Conservation (phyloP, 2,329 filamentous ascomycete species). For the Dothiorella sarmentorum region DNA sequence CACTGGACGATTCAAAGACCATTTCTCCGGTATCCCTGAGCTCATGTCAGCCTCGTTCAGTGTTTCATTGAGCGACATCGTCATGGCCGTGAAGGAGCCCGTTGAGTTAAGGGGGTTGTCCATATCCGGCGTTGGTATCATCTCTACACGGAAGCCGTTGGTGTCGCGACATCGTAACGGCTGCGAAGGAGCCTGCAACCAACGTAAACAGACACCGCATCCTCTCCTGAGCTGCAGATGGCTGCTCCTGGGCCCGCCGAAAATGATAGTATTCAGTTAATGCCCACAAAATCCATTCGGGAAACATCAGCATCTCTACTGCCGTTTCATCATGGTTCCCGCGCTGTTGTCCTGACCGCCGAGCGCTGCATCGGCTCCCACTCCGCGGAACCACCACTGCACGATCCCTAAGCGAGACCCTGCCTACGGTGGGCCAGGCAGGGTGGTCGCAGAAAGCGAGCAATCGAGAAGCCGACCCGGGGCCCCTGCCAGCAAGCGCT, state of each 20-base stretch:
- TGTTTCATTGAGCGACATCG: too few relatives aligned
- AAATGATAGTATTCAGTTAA: neutral
- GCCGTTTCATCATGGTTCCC: neutral
- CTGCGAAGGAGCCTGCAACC: too few relatives aligned
- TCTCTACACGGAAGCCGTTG: too few relatives aligned
- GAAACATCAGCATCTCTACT: neutral
- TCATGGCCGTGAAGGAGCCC: too few relatives aligned
- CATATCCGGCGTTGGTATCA: too few relatives aligned
- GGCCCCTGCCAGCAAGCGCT: slow-evolving; percentile 5
- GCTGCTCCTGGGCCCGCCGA: slow-evolving; percentile 12
- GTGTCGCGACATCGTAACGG: too few relatives aligned
- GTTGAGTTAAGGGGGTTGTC: too few relatives aligned
- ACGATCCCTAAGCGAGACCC: slow-evolving; percentile 9
- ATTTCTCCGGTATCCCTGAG: too few relatives aligned
- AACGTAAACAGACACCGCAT: slow-evolving; percentile 1
- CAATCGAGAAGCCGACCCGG: neutral
- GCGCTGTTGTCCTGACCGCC: neutral
- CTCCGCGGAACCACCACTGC: slow-evolving; percentile 5
- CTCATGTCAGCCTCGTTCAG: too few relatives aligned
- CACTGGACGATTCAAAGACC: too few relatives aligned
- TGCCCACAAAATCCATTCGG: neutral
- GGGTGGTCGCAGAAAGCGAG: neutral
- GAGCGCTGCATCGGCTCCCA: neutral
- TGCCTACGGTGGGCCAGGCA: neutral
- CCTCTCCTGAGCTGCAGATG: slow-evolving; percentile 2